These are phyloP conservation scores for Ajuga chamaepitys DNA, from an alignment of 257 asterid genomes.

Conservation along the genomic window DNA sequence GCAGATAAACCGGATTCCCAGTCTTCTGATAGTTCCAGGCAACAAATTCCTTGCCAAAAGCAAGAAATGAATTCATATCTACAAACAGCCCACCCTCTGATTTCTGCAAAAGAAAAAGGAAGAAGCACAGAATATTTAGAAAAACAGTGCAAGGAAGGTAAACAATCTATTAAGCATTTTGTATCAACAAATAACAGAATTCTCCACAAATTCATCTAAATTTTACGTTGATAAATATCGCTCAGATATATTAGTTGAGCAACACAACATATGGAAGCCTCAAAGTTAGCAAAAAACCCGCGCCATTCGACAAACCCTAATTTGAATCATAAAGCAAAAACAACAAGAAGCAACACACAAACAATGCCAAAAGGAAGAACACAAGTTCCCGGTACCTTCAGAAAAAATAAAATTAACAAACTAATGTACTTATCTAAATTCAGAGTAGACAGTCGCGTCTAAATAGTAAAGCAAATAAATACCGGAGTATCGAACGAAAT, in stretches of 20 bases:
- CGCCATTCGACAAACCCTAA: conserved; percentile 23
- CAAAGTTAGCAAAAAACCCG: not conserved
- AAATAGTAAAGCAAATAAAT: conserved; percentile 7
- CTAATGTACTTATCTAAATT: not conserved
- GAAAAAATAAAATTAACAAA: not conserved
- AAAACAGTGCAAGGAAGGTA: not conserved
- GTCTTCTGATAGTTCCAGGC: conserved; percentile 90
- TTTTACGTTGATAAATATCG: not conserved
- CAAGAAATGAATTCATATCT: conserved; percentile 86
- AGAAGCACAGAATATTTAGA: not conserved
- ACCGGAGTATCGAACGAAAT: conserved; percentile 94
- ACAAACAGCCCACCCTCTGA: conserved; percentile 86
- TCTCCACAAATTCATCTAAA: not conserved
- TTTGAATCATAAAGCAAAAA: not conserved
- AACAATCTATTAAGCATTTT: not conserved
- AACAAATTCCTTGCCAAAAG: conserved; percentile 88
- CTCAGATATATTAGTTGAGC: not conserved
- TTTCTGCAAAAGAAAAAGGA: conserved; percentile 39
- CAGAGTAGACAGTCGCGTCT: not conserved
- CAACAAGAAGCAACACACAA: not conserved
- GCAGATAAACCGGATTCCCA: conserved; percentile 83
- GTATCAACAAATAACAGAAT: not conserved
- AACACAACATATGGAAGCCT: not conserved
- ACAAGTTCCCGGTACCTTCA: not conserved
- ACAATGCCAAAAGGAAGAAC: not conserved